Conservation (phyloP, 495 filamentous ascomycete genomes). For the Neurospora discreta region DNA sequence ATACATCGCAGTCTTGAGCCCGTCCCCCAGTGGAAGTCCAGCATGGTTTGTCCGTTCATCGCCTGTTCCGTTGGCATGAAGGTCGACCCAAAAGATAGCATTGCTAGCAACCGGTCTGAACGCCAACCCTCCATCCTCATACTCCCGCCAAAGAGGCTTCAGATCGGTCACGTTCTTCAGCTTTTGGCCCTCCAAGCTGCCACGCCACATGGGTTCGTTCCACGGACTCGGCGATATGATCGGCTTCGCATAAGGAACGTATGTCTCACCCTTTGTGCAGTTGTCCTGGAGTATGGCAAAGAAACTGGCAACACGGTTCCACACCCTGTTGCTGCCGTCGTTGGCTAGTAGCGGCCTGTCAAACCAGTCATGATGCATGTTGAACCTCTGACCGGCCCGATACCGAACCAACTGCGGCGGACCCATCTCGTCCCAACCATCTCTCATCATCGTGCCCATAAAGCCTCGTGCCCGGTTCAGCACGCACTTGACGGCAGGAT, state of each 20-base stretch:
- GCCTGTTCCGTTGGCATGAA: slow-evolving; percentile 36
- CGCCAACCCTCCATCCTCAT: slow-evolving; percentile 39
- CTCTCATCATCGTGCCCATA: slow-evolving; percentile 33
- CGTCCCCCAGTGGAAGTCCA: slow-evolving; percentile 35
- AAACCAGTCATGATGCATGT: slow-evolving; percentile 40
- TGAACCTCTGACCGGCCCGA: slow-evolving; percentile 31
- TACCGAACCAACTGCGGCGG: slow-evolving; percentile 41
- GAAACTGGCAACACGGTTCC: slow-evolving; percentile 38
- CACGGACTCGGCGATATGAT: slow-evolving; percentile 11
- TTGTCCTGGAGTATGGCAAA: slow-evolving; percentile 33
- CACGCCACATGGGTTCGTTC: slow-evolving; percentile 14
- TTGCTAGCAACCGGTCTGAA: slow-evolving; percentile 41
- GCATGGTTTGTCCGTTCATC: slow-evolving; percentile 38
- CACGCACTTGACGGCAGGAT: slow-evolving; percentile 32
- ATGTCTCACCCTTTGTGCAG: slow-evolving; percentile 36
- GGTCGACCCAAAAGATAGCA: slow-evolving; percentile 44
- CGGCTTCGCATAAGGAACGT: slow-evolving; percentile 31
- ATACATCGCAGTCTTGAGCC: slow-evolving; percentile 45
- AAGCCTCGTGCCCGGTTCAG: slow-evolving; percentile 28
- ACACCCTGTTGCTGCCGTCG: slow-evolving; percentile 20
- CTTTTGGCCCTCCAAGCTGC: background rate
- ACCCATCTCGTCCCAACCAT: slow-evolving; percentile 36
- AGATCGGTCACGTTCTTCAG: background rate
- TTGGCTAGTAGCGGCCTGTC: slow-evolving; percentile 12
- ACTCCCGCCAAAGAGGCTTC: slow-evolving; percentile 28